phyloP scores from a whole-genome alignment of 768 basidiomycete genomes.

The Calvatia gigantea region DNA sequence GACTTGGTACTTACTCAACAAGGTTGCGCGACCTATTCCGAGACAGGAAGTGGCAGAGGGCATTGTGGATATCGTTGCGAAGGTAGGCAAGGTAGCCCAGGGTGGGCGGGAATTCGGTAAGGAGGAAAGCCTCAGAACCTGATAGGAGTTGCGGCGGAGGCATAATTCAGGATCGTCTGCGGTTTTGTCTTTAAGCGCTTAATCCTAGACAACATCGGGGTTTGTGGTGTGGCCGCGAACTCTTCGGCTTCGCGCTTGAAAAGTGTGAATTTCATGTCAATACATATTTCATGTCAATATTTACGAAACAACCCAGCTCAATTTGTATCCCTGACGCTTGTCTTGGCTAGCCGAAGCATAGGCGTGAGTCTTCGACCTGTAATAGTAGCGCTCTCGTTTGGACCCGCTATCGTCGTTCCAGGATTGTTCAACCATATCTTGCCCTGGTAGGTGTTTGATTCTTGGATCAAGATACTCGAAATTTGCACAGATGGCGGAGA shows the following conservation, averaged over 20 bases:
- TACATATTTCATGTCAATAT: too few species aligned
- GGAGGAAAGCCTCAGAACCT: background rate
- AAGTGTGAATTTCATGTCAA: background rate
- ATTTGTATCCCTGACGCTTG: background rate
- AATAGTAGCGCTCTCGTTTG: background rate
- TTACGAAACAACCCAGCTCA: too few species aligned
- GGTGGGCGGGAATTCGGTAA: too few species aligned
- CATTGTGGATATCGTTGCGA: background rate
- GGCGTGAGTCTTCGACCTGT: too few species aligned
- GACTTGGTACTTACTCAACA: conserved; percentile 6
- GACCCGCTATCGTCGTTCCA: background rate
- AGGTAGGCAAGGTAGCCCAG: background rate
- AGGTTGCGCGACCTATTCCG: background rate
- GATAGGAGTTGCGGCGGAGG: background rate
- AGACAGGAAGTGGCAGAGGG: background rate
- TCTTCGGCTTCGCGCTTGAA: background rate
- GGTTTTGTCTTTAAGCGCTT: background rate
- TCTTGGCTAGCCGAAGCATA: too few species aligned
- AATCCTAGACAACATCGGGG: background rate
- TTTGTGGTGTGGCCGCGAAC: background rate
- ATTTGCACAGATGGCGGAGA: background rate
- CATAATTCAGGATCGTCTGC: background rate
- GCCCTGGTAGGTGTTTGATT: background rate
- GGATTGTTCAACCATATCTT: background rate
- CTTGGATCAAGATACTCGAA: background rate